These are phyloP conservation scores for Rhizophagus clarus DNA, from an alignment of 192 early-diverging fungal species.

Conservation along the genomic window DNA sequence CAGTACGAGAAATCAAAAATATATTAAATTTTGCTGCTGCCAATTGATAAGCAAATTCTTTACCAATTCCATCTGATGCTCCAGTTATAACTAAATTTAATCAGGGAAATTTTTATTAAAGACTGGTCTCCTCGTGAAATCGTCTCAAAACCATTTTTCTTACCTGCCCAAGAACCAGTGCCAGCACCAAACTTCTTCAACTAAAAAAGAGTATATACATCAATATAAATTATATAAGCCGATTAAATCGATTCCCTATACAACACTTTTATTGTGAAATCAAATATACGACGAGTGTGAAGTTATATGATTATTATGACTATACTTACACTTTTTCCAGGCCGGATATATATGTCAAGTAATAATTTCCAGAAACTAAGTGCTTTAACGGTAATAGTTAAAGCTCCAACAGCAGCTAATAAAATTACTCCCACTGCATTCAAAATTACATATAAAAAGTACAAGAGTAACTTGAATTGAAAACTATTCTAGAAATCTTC, in stretches of 20 bases:
- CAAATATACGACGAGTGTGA: too few relatives aligned
- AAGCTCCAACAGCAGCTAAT: not conserved
- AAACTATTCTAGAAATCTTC: too few relatives aligned
- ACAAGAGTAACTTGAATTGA: too few relatives aligned
- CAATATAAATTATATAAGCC: not conserved
- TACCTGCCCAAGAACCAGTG: conserved; percentile 65
- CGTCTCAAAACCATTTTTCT: not conserved
- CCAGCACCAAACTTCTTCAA: conserved; percentile 60
- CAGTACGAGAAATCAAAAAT: conserved; percentile 80
- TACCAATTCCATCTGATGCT: conserved; percentile 95
- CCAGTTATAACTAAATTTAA: conserved; percentile 80
- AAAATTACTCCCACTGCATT: not conserved
- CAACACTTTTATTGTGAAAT: not conserved
- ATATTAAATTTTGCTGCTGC: conserved; percentile 83
- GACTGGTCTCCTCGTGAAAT: not conserved
- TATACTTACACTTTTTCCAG: conserved; percentile 48
- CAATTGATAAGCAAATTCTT: conserved; percentile 90
- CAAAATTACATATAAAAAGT: too few relatives aligned
- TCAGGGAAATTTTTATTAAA: not conserved
- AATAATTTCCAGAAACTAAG: conserved; percentile 48
- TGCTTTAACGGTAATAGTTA: not conserved
- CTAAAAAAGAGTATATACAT: conserved; percentile 27
- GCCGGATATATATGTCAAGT: conserved; percentile 43
- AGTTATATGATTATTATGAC: not conserved
- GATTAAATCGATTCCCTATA: too few relatives aligned